Evolutionary conservation across 345 rosid species (phyloP), one percentile per base, ranked within the genome.

Genomic region (Hypericum perforatum): DNA sequence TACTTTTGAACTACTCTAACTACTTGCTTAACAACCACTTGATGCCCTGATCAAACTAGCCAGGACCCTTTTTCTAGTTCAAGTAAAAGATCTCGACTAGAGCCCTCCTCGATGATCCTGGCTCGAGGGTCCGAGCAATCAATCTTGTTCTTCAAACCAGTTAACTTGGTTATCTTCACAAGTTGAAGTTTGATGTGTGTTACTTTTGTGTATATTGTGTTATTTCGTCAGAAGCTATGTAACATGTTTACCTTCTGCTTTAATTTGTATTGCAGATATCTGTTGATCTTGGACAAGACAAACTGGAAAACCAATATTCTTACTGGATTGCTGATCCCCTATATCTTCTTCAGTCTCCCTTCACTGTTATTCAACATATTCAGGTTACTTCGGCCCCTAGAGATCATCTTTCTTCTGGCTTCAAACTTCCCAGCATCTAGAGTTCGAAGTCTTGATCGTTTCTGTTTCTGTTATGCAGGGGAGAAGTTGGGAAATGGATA

Each of bases 401-500:
- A 0, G 10, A 5, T 7, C 15, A 7, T 15, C 50, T n/a, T 16
- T 9, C 16, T 8, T 45, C 49, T 45, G 6, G 22, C 15, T 5
- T 32, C 22, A 13, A 7, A 16, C 16, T 8, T n/a, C 15, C 7
- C 50, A 13, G 50, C 0, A 32, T 46, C 7, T 46, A 8, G 12
- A 46, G 32, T 22, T 22, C 32, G 32, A 22, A 4, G 1, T 7
- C 14, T 9, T 12, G 12, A 6, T 46, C 22, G 8, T 6, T 7
- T 13, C 7, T 14, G 10, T 32, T 44, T 6, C 15, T 13, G 7
- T 13, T 7, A 46, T 14, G 50, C 50, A 46, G 50, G 22, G 50
- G 50, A 32, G 50, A 46, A 32, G 15, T 46, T 14, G 50, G 50
- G 50, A 46, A 46, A 14, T 46, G 50, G 50, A 32, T 46, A 6